Evolutionary conservation across 208 protist species (phyloP), one percentile per base, ranked within the genome.

Genomic region (Kentomonas sorsogonicus): DNA sequence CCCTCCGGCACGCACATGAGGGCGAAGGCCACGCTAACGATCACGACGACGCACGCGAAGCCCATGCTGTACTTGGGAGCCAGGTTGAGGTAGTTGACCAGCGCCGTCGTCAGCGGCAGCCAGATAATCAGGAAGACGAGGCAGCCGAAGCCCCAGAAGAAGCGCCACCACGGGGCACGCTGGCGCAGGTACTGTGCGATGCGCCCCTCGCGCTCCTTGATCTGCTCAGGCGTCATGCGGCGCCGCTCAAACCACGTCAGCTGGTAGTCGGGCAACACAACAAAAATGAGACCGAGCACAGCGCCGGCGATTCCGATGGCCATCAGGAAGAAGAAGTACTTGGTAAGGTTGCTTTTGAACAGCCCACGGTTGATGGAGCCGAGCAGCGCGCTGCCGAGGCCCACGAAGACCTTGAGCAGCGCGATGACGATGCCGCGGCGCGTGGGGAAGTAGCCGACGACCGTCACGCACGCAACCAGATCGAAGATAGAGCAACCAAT

Each of bases 271-370:
- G 80, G 73, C 27, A 82, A 58, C n/a, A 72, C 68, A 53, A 88
- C 56, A 36, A 76, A 70, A 47, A 71, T 6, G 29, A 70, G 34
- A 39, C 60, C 66, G 31, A 79, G 53, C n/a, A 74, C 40, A 25
- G 56, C 58, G 11, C 60, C 53, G n/a, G 72, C 31, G 22, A 66
- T 52, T 2, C 50, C 54, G 33, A 74, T 43, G 20, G 48, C 55
- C 20, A 70, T 53, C 48, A 89, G 58, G 55, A 89, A 84, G 63
- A 71, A 84, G 51, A 89, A 77, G 46, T 69, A 80, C 43, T 58
- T 27, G 31, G 40, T 53, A 0, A 57, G 44, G 6, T 68, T 41
- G 34, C 59, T 39, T 31, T 39, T 47, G 45, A 85, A 85, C 60
- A 76, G 82, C 15, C 66, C 79, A 15, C 65, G 38, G 41, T 77